phyloP scores from a whole-genome alignment of 441 rosid genomes.

The Melastoma candidum region DNA sequence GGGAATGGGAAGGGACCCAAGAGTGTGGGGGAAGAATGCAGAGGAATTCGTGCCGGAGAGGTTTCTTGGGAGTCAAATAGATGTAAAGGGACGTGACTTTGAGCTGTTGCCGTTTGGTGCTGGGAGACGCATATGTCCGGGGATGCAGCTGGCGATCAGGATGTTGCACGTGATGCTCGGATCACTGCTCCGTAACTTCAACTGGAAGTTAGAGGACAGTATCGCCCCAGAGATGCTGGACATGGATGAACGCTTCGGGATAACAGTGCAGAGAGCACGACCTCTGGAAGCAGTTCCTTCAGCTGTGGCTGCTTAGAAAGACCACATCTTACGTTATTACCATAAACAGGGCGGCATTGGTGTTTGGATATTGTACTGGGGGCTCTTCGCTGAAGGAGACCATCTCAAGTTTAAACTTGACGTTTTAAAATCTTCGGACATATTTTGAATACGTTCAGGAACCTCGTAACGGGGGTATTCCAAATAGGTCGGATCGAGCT shows the following conservation, averaged over 20 bases:
- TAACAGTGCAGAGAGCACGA: too few relatives aligned
- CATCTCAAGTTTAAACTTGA: too few relatives aligned
- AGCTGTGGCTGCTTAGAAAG: too few relatives aligned
- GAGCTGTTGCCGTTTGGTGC: slow-evolving; percentile 35
- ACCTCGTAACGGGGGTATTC: too few relatives aligned
- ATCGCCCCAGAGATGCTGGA: slow-evolving; percentile 11
- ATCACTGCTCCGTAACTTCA: slow-evolving; percentile 24
- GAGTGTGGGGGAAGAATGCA: slow-evolving; percentile 29
- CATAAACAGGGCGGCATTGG: too few relatives aligned
- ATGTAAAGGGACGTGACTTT: slow-evolving; percentile 30
- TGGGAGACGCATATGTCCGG: slow-evolving; percentile 46
- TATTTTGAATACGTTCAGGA: too few relatives aligned
- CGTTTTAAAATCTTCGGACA: too few relatives aligned
- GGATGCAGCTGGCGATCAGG: slow-evolving; percentile 31
- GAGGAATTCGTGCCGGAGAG: slow-evolving; percentile 37
- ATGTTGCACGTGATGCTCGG: slow-evolving; percentile 30
- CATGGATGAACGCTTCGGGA: not conserved
- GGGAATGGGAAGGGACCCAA: slow-evolving; percentile 42
- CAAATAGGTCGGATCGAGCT: too few relatives aligned
- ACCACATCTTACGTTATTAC: too few relatives aligned
- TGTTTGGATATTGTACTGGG: too few relatives aligned
- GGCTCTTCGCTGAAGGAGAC: too few relatives aligned
- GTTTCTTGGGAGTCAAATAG: slow-evolving; percentile 27
- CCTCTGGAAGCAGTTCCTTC: too few relatives aligned
- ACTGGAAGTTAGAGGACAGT: slow-evolving; percentile 32